Evolutionary conservation across 352 stramenopile genomes (phyloP).

Genomic region (Pilasporangium apinafurcum): DNA sequence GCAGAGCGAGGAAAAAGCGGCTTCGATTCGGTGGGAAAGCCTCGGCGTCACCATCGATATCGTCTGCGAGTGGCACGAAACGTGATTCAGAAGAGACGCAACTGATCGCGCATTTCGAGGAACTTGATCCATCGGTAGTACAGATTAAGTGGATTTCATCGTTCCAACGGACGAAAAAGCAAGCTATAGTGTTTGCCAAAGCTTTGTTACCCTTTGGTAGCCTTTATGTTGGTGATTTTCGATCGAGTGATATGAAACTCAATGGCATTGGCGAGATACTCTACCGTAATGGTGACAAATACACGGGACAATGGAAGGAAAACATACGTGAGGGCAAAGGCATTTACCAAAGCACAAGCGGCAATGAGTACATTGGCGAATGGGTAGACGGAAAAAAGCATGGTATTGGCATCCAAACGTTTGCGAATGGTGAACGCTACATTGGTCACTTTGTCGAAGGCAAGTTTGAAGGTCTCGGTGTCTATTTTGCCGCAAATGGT

Average conservation of each 20-base stretch:
- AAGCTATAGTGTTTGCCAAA: conserved; percentile 50
- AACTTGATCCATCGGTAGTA: conserved; percentile 25
- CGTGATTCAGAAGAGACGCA: conserved; percentile 6
- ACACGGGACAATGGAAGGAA: conserved; percentile 75
- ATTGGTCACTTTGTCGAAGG: conserved; percentile 77
- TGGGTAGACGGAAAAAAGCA: conserved; percentile 77
- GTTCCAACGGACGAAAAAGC: conserved; percentile 24
- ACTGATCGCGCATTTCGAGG: conserved; percentile 3
- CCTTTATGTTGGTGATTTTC: conserved; percentile 75
- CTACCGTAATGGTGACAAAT: conserved; percentile 77
- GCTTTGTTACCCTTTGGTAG: conserved; percentile 52
- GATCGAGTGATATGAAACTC: conserved; percentile 25
- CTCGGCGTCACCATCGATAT: neutral
- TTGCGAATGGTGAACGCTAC: conserved; percentile 80
- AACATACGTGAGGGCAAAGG: conserved; percentile 64
- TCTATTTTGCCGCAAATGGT: conserved; percentile 56
- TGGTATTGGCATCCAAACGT: conserved; percentile 72
- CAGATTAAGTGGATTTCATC: conserved; percentile 48
- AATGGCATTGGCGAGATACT: conserved; percentile 84
- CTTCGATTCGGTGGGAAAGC: conserved; percentile 21
- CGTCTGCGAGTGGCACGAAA: neutral
- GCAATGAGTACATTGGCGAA: conserved; percentile 62
- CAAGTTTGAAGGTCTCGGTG: conserved; percentile 68
- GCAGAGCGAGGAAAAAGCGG: conserved; percentile 21
- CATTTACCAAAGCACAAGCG: conserved; percentile 50